Evolutionary conservation across 805 yeast genomes (phyloP), one percentile per base, ranked within the genome.

Genomic region (Kazachstania viticola): DNA sequence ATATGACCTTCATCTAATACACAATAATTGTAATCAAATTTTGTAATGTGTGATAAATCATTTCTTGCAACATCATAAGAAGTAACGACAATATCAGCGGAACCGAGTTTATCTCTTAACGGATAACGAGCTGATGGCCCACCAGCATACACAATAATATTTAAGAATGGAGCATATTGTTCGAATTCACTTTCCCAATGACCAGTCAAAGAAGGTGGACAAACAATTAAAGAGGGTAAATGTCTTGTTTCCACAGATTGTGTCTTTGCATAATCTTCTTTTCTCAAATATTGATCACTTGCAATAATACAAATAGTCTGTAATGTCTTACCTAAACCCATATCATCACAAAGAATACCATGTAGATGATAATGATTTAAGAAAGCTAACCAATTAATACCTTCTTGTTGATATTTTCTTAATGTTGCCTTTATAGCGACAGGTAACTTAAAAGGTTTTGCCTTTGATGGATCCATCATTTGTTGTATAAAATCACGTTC

Each of bases 1-100:
- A 91, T 85, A 57, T 91, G 99, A 25, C 99, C 98, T 62, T 91
- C 98, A 57, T 91, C 98, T 38, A 91, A 61, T 8, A 91, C 94
- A 62, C 97, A 88, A 52, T 91, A 91, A 54, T 91, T 91, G 64
- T 77, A 91, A 48, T 78, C 81, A 40, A 65, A 67, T 1, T 58
- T 54, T 2, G 73, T 51, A 14, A 91, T 54, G 40, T 65, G 61
- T 5, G 75, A 79, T 17, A 77, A 72, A 56, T 91, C 99, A 56
- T 91, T 91, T 49, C 99, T 71, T 29, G 93, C 85, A 33, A 91
- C 94, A 64, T 91, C 99, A 55, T 91, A 91, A 0, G 96, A 85
- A 0, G 97, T 88, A 4, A 91, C 88, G 29, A 91, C 78, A 27
- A 91, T 73, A 57, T 93, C 97, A n/a, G 71, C 73, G 0, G 58